Conservation (phyloP, 2,329 filamentous ascomycete species). For the Geosmithia morbida region DNA sequence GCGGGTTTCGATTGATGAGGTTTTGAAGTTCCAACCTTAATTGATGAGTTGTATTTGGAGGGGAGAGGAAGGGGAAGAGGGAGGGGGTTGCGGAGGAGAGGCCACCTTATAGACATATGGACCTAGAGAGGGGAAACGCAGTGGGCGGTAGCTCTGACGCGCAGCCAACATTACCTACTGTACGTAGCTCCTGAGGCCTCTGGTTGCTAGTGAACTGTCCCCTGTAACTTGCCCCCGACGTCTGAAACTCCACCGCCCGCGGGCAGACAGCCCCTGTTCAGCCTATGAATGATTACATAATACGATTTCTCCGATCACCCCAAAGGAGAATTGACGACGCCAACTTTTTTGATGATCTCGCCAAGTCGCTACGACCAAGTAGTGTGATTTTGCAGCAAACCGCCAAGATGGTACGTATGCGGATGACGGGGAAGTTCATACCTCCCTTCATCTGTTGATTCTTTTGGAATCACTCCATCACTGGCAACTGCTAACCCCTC, state of each 20-base stretch:
- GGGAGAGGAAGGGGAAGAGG: neutral
- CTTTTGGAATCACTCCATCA: neutral
- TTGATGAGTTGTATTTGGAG: neutral
- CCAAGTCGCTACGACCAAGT: neutral
- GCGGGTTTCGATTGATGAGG: conserved; percentile 1
- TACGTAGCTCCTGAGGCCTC: too few species aligned
- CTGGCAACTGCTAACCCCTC: neutral
- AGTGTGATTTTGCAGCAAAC: neutral
- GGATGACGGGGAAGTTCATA: neutral
- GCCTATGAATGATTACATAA: neutral
- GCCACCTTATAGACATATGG: neutral
- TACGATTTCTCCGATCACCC: neutral
- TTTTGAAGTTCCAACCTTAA: neutral
- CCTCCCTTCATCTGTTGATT: neutral
- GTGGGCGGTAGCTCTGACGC: neutral
- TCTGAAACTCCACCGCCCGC: neutral
- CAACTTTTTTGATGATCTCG: neutral
- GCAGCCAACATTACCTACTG: too few species aligned
- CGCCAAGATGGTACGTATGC: conserved; percentile 7
- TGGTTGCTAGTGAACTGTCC: neutral
- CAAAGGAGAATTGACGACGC: neutral
- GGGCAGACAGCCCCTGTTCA: neutral
- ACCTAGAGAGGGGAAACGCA: neutral
- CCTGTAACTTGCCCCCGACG: neutral
- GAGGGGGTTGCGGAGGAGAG: neutral